Evolutionary conservation across 2,329 filamentous ascomycete species (phyloP), one percentile per base, ranked within the genome.

Genomic region (Cercospora sp.): DNA sequence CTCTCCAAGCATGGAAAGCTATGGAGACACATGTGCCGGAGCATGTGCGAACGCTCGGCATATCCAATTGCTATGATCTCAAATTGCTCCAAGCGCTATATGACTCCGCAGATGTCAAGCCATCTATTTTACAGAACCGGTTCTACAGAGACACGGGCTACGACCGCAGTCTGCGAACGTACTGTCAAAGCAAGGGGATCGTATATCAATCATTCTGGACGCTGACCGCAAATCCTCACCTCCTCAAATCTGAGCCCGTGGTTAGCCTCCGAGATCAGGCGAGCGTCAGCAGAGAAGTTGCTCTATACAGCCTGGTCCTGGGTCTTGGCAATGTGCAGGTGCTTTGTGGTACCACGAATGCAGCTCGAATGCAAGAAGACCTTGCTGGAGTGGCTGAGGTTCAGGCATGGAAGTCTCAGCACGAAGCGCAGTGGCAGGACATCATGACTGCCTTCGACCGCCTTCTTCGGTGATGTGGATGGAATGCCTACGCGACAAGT

Each of bases 41-140:
- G 72, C 79, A 78, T 53, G 88, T 94, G 70, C 88, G 87, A 49
- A 83, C 87, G 32, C 82, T 95, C 7, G 92, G 92, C 49, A 89
- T 95, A 65, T 93, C 90, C 64, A 95, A 95, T 78, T 86, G 87
- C n/a, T 81, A 83, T n/a, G 51, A 72, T 37, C 79, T 90, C 1
- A 77, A 82, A 0, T 78, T 87, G 1, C 82, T 95, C 0, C 77
- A 84, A 63, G 78, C 80, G 4, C 79, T 93, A 0, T 82, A 84
- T 67, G 75, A 81, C 3, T 74, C 80, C 18, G 81, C 82, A 3
- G 79, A 73, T 0, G 75, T 88, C 72, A 86, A 85, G 71, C 87
- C 87, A 0, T 82, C 85, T 1, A 85, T 93, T 1, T 89, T 94
- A 5, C 92, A 95, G 80, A 94, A 95, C 75, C 86, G 90, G 1